Evolutionary conservation across 768 basidiomycete species (phyloP).

Genomic region (Peribolospora baueri): DNA sequence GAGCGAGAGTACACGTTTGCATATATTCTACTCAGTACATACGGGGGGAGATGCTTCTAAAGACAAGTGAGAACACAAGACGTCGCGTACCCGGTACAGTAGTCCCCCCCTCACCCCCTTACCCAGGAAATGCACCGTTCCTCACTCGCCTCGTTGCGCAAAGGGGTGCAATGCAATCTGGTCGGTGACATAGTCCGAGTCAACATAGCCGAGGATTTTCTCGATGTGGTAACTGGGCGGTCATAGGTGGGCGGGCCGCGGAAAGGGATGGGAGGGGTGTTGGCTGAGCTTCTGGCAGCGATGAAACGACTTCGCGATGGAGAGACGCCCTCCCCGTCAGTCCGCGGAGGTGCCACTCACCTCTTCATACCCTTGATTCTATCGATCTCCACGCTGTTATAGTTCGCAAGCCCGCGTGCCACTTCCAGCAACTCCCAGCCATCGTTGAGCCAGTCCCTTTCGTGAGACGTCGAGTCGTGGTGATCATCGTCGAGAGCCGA

Average conservation of each 20-base stretch:
- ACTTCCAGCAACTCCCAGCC: constrained; percentile 62
- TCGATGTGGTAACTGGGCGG: constrained; percentile 46
- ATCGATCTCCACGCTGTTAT: constrained; percentile 76
- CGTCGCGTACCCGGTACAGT: too few species aligned
- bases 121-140: too few species aligned
- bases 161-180: constrained; percentile 45
- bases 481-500: too few species aligned
- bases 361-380: constrained; percentile 76
- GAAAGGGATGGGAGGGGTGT: not conserved
- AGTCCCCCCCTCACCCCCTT: too few species aligned
- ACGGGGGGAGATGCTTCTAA: too few species aligned
- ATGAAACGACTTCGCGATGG: not conserved
- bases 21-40: too few species aligned
- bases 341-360: constrained; percentile 25
- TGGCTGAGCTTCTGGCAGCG: not conserved
- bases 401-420: constrained; percentile 81
- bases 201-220: constrained; percentile 67
- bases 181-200: constrained; percentile 92
- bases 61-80: too few species aligned
- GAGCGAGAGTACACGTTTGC: too few species aligned
- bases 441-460: constrained; percentile 16
- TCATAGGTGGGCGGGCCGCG: too few species aligned
- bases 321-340: constrained; percentile 3
- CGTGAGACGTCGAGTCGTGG: too few species aligned
- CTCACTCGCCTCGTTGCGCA: too few species aligned